Evolutionary conservation across 768 basidiomycete species (phyloP).

Genomic region (Tephrocybe sp.): DNA sequence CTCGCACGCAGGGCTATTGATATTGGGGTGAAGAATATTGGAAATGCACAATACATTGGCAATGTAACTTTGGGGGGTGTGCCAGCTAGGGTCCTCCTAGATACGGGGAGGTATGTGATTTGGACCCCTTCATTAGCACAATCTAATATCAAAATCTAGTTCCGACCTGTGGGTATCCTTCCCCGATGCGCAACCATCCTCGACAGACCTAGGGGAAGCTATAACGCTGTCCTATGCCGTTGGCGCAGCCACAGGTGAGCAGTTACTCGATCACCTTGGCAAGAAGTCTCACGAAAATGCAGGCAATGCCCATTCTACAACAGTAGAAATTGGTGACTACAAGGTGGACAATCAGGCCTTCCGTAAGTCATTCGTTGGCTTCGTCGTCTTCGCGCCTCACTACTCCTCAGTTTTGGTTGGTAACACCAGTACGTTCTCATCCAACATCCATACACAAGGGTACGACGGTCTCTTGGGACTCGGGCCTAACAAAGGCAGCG

Average conservation of each 20-base stretch:
- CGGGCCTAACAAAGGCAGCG: constrained; percentile 74
- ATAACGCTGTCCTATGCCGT: constrained; percentile 67
- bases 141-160: constrained; percentile 31
- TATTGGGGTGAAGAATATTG: constrained; percentile 58
- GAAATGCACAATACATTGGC: constrained; percentile 71
- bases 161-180: constrained; percentile 77
- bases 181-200: constrained; percentile 40
- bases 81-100: constrained; percentile 60
- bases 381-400: constrained; percentile 4
- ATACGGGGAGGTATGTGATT: constrained; percentile 60
- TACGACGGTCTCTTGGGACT: constrained; percentile 76
- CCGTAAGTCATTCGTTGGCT: constrained; percentile 39
- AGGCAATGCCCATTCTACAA: constrained; percentile 59
- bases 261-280: neutral
- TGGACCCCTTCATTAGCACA: neutral
- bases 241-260: constrained; percentile 59
- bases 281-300: constrained; percentile 1
- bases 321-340: constrained; percentile 54
- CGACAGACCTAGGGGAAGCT: constrained; percentile 56
- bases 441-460: constrained; percentile 57
- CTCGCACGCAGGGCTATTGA: constrained; percentile 32
- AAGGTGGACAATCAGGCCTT: constrained; percentile 66
- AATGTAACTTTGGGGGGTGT: constrained; percentile 69
- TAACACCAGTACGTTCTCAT: constrained; percentile 63
- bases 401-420: constrained; percentile 54